Percentiles rank a stretch among this genome's conserved stretches.
Conservation (phyloP, 108 stramenopile genomes). For the Phaeodactylum tricornutum region DNA sequence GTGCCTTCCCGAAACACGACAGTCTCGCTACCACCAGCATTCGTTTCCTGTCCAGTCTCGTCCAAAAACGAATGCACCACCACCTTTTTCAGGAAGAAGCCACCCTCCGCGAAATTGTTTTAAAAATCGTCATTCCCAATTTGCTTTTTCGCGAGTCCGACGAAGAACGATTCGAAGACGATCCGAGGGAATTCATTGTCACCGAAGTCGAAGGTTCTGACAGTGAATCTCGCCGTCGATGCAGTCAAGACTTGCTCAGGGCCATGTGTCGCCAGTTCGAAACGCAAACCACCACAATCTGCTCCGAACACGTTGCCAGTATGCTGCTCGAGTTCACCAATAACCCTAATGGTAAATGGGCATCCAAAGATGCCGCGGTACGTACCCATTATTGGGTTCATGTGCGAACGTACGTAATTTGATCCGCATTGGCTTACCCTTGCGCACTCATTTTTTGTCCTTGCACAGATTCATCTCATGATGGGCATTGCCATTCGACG, state of each 20-base stretch:
- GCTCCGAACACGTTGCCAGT: conserved; percentile 59
- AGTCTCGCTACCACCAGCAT: conserved; percentile 84
- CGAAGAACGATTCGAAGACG: conserved; percentile 93
- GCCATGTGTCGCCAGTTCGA: conserved; percentile 93
- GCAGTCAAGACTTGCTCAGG: conserved; percentile 84
- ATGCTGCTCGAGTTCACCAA: conserved; percentile 70
- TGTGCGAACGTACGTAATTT: no score
- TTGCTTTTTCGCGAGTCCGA: conserved; percentile 81
- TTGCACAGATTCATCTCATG: conserved; percentile 81
- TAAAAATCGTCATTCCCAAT: conserved; percentile 93
- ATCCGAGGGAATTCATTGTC: conserved; percentile 91
- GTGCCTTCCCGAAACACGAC: conserved; percentile 75
- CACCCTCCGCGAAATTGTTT: conserved; percentile 82
- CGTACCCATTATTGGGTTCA: conserved; percentile 12
- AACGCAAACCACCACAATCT: conserved; percentile 72
- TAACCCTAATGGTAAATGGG: conserved; percentile 66
- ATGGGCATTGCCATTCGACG: conserved; percentile 82
- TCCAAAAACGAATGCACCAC: conserved; percentile 83
- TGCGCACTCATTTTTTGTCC: neutral
- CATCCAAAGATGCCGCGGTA: conserved; percentile 89
- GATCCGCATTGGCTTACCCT: neutral
- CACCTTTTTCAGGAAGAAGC: conserved; percentile 67
- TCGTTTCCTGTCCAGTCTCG: conserved; percentile 80
- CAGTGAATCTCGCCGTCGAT: conserved; percentile 86
- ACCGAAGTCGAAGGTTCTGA: conserved; percentile 95